Evolutionary conservation across 106 monocot species (phyloP), one percentile per base, ranked within the genome.

Genomic region (Ottelia alismoides): DNA sequence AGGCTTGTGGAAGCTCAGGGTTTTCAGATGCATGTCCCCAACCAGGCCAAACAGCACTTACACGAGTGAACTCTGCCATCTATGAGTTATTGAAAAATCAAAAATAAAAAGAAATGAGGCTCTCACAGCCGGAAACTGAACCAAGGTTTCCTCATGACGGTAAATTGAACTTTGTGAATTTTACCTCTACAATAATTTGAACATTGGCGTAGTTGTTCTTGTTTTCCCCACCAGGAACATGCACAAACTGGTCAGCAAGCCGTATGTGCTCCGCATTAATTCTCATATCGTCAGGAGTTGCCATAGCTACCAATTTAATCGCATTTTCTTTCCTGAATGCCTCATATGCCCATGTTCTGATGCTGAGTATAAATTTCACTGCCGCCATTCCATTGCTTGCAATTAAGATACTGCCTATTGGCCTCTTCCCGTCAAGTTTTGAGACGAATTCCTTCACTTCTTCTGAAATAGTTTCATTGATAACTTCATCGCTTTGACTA

Each of bases 1-100:
- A 57, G 56, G 88, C 88, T 61, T 85, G 88, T 43, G 96, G 96
- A 58, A 96, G 88, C 61, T 96, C 96, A 10, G 96, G 96, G 46
- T 85, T 96, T 72, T 96, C 96, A 14, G 96, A 96, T 43, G 96
- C 96, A 67, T 96, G 96, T 30, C 96, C 96, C 96, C 96, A 96
- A 49, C 96, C 96, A 64, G 96, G 96, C 96, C 96, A 96, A 30
- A 96, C 96, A 60, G 96, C 96, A 53, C 81, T 78, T 66, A 96
- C 96, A 60, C 30, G 78, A 48, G 96, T 89, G 66, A 80, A 76
- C 61, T 96, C 96, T 60, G 96, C 96, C 56, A 82, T 73, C 96
- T 96, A 69, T n/a, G n/a, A n/a, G 31, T 4, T 61, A 45, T 25
- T 28, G 4, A 49, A 30, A 0, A 21, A 25, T 21, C 5, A 2